Conservation (phyloP, 768 basidiomycete species). For the Pholiota molesta region DNA sequence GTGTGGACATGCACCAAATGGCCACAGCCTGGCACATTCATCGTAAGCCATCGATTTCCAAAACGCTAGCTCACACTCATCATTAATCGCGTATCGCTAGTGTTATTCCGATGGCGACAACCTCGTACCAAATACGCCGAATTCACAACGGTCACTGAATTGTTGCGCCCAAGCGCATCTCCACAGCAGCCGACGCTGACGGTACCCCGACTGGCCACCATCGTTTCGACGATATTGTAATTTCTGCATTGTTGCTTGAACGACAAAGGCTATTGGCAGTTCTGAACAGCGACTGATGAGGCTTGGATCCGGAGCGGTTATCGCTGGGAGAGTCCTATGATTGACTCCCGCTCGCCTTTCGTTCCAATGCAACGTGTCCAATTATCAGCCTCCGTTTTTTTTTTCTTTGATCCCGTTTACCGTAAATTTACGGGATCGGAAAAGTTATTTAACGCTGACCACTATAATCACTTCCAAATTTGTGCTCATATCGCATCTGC, state of each 20-base stretch:
- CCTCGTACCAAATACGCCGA: neutral
- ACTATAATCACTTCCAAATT: too few species aligned
- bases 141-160: neutral
- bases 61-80: neutral
- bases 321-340: too few species aligned
- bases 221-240: conserved; percentile 18
- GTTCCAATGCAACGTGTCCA: too few species aligned
- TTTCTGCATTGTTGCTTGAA: conserved; percentile 18
- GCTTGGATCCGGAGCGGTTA: too few species aligned
- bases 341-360: too few species aligned
- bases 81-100: neutral
- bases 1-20: neutral
- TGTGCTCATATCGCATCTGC: too few species aligned
- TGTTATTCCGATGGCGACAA: neutral
- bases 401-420: too few species aligned
- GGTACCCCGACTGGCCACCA: conserved; percentile 15
- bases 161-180: neutral
- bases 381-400: too few species aligned
- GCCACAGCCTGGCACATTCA: neutral
- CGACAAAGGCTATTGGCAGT: conserved; percentile 4
- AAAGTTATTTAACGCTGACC: too few species aligned
- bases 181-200: conserved; percentile 4
- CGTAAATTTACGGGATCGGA: too few species aligned
- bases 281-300: neutral
- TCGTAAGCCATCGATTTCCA: neutral